phyloP scores from a whole-genome alignment of 441 rosid species.

The Hypseocharis bilobata region DNA sequence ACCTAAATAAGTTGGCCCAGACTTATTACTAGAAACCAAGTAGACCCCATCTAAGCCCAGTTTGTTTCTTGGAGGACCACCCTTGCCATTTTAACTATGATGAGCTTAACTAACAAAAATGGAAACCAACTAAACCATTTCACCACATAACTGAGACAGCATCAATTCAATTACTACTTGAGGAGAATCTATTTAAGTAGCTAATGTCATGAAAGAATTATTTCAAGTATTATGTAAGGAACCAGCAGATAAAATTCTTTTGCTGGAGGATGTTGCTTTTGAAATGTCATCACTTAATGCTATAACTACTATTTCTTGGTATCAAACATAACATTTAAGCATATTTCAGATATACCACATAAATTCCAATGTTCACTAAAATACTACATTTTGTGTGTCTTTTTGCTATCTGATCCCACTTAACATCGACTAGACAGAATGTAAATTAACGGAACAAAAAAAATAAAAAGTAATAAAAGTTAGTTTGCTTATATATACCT shows the following conservation, averaged over 20 bases:
- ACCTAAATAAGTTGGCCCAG: too few relatives aligned
- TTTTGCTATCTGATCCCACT: not conserved
- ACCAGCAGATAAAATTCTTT: not conserved
- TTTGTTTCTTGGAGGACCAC: too few relatives aligned
- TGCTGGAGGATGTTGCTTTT: not conserved
- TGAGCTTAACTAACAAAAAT: too few relatives aligned
- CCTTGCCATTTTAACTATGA: too few relatives aligned
- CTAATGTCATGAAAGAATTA: not conserved
- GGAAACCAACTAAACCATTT: not conserved
- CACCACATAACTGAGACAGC: not conserved
- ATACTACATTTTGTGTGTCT: too few relatives aligned
- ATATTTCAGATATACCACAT: not conserved
- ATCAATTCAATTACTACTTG: not conserved
- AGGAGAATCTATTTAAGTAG: not conserved
- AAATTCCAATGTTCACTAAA: too few relatives aligned
- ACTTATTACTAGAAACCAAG: too few relatives aligned
- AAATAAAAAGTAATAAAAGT: too few relatives aligned
- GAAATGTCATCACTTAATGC: not conserved
- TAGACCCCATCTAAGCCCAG: too few relatives aligned
- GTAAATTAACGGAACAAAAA: too few relatives aligned
- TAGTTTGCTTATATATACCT: not conserved
- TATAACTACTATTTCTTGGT: not conserved
- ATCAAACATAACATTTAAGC: not conserved
- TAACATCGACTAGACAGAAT: not conserved
- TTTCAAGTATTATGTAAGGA: not conserved